Evolutionary conservation across 1,284 basidiomycete genomes (phyloP).

Genomic region (Gymnopus androsaceus): DNA sequence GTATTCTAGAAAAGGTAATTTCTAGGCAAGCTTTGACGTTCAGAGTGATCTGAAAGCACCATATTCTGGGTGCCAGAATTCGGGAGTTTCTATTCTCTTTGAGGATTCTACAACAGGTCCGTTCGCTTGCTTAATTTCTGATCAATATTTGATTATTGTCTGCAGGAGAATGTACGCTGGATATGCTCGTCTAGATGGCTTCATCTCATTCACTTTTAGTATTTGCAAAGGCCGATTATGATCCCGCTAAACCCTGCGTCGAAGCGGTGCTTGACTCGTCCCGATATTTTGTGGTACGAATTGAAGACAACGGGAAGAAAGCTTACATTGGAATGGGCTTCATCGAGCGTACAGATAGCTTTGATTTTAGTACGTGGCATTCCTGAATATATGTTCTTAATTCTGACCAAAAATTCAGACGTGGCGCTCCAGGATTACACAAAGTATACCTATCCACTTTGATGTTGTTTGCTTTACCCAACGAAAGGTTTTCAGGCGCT

Average conservation of each 20-base stretch:
- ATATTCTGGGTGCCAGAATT: too few relatives aligned
- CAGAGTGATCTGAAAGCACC: too few relatives aligned
- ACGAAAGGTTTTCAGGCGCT: constrained; percentile 47
- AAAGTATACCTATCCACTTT: constrained; percentile 56
- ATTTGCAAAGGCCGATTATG: constrained; percentile 92
- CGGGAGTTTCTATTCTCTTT: constrained; percentile 62
- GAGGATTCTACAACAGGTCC: constrained; percentile 78
- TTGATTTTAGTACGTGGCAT: constrained; percentile 81
- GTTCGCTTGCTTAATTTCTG: constrained; percentile 21
- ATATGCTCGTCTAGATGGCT: constrained; percentile 15
- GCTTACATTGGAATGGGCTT: constrained; percentile 96
- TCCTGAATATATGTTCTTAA: constrained; percentile 8
- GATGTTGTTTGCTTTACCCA: constrained; percentile 1
- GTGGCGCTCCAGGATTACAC: constrained; percentile 95
- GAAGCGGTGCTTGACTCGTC: constrained; percentile 97
- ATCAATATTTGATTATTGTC: constrained; percentile 5
- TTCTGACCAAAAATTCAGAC: constrained; percentile 46
- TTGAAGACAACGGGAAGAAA: constrained; percentile 84
- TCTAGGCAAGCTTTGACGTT: too few relatives aligned
- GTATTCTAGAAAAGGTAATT: constrained; percentile 85
- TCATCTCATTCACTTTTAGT: constrained; percentile 44
- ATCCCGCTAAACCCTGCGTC: constrained; percentile 78
- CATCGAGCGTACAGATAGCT: constrained; percentile 86
- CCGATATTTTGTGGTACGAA: constrained; percentile 91
- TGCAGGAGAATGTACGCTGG: constrained; percentile 60